Evolutionary conservation across 2,329 filamentous ascomycete genomes (phyloP).

Genomic region (Epichloe elymi): DNA sequence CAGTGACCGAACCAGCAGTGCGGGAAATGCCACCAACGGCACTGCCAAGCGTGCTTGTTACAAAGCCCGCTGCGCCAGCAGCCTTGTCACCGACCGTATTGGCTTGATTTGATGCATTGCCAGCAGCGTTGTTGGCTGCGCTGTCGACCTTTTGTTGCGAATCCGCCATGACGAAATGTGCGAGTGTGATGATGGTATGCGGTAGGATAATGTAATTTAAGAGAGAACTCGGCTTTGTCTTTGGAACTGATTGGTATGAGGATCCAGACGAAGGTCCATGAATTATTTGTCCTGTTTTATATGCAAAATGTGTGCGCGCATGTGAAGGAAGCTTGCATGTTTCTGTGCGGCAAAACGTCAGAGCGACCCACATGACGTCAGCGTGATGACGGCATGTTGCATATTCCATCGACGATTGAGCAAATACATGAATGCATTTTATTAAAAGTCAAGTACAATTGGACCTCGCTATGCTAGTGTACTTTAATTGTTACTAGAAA

Average conservation of each 20-base stretch:
- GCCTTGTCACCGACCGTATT: constrained; percentile 16
- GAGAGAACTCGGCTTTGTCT: not conserved
- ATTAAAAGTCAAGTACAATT: not conserved
- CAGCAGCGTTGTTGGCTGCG: constrained; percentile 3
- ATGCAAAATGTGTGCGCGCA: not conserved
- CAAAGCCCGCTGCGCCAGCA: constrained; percentile 23
- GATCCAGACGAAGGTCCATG: too few species aligned
- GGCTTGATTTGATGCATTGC: constrained; percentile 9
- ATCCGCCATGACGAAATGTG: constrained; percentile 6
- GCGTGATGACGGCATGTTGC: not conserved
- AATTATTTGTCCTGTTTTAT: not conserved
- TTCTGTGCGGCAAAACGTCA: not conserved
- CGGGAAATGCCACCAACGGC: constrained; percentile 26
- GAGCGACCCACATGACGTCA: constrained; percentile 6
- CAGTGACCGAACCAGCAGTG: constrained; percentile 28
- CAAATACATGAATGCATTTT: not conserved
- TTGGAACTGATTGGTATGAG: too few species aligned
- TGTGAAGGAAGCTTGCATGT: not conserved
- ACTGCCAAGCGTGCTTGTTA: constrained; percentile 28
- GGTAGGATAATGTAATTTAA: not conserved
- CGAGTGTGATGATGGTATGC: constrained; percentile 1
- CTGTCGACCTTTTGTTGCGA: constrained; percentile 1
- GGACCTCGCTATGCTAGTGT: not conserved
- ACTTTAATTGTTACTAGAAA: too few species aligned
- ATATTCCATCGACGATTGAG: not conserved